Conservation (phyloP, 2,329 filamentous ascomycete genomes). For the Arthroderma sp. region DNA sequence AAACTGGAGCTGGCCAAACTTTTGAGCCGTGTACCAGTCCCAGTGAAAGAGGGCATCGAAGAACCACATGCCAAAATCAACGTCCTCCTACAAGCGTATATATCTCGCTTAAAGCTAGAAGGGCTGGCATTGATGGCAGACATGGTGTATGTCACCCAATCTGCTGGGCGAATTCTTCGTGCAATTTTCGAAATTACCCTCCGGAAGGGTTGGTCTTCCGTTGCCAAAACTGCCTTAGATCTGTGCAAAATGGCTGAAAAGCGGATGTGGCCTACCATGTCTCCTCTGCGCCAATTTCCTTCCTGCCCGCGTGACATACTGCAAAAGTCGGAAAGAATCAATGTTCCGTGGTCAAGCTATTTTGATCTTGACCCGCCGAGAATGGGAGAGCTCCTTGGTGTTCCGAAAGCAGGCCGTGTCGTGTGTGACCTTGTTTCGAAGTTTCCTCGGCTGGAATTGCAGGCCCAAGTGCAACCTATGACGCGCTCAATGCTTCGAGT, state of each 20-base stretch:
- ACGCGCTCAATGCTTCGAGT: slow-evolving; percentile 86
- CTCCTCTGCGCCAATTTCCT: slow-evolving; percentile 81
- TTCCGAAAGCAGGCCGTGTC: slow-evolving; percentile 73
- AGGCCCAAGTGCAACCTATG: slow-evolving; percentile 87
- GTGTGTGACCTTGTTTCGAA: slow-evolving; percentile 82
- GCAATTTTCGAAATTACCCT: slow-evolving; percentile 96
- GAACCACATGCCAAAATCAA: slow-evolving; percentile 98
- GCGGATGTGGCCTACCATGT: slow-evolving; percentile 99
- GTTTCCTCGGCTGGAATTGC: slow-evolving; percentile 83
- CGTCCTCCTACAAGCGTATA: slow-evolving; percentile 89
- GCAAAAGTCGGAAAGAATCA: slow-evolving; percentile 85
- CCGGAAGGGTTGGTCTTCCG: slow-evolving; percentile 89
- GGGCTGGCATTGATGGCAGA: slow-evolving; percentile 95
- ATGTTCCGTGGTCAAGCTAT: slow-evolving; percentile 85
- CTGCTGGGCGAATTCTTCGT: slow-evolving; percentile 85
- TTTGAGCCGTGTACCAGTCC: slow-evolving; percentile 77
- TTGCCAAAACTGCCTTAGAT: slow-evolving; percentile 82
- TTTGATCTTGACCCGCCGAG: slow-evolving; percentile 92
- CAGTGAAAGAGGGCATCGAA: slow-evolving; percentile 94
- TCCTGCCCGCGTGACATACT: slow-evolving; percentile 72
- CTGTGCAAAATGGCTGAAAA: slow-evolving; percentile 99
- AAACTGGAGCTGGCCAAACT: slow-evolving; percentile 92
- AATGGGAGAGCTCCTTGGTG: slow-evolving; percentile 85
- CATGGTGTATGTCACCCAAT: slow-evolving; percentile 97
- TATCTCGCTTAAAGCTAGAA: slow-evolving; percentile 85